phyloP scores from a whole-genome alignment of 768 basidiomycete species.

The Leucogyrophana mollusca region DNA sequence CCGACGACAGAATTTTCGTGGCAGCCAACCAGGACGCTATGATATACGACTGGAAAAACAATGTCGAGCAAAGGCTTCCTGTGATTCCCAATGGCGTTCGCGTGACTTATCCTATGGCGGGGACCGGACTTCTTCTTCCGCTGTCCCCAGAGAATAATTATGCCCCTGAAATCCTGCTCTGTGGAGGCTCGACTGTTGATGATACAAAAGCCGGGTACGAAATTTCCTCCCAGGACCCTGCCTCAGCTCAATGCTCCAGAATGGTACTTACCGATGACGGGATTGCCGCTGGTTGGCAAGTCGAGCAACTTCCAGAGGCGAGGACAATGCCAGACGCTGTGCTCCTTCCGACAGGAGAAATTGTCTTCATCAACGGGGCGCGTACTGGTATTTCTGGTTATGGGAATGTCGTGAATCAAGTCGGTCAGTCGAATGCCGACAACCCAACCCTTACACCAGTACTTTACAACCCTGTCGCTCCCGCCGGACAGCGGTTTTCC shows the following conservation, averaged over 20 bases:
- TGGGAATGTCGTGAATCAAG: conserved; percentile 66
- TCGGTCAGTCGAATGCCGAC: conserved; percentile 78
- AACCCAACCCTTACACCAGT: conserved; percentile 67
- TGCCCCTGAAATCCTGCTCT: conserved; percentile 67
- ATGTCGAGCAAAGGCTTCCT: conserved; percentile 63
- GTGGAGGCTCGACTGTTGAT: conserved; percentile 70
- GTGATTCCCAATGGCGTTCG: conserved; percentile 74
- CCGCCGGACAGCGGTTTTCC: conserved; percentile 58
- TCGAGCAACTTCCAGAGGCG: conserved; percentile 72
- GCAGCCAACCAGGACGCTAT: conserved; percentile 79
- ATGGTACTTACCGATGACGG: conserved; percentile 64
- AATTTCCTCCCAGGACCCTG: conserved; percentile 70
- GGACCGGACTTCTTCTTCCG: conserved; percentile 71
- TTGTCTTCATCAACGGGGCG: conserved; percentile 78
- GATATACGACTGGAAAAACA: conserved; percentile 73
- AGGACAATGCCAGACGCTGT: conserved; percentile 82
- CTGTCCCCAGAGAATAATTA: conserved; percentile 62
- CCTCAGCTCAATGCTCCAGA: conserved; percentile 72
- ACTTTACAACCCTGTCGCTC: conserved; percentile 61
- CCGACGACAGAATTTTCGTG: conserved; percentile 69
- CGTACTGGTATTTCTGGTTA: conserved; percentile 75
- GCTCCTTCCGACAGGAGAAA: conserved; percentile 71
- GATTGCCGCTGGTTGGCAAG: conserved; percentile 68
- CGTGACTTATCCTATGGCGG: conserved; percentile 83
- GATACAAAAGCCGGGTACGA: conserved; percentile 59